Conservation (phyloP, 2,329 filamentous ascomycete genomes). For the Talaromyces islandicus region DNA sequence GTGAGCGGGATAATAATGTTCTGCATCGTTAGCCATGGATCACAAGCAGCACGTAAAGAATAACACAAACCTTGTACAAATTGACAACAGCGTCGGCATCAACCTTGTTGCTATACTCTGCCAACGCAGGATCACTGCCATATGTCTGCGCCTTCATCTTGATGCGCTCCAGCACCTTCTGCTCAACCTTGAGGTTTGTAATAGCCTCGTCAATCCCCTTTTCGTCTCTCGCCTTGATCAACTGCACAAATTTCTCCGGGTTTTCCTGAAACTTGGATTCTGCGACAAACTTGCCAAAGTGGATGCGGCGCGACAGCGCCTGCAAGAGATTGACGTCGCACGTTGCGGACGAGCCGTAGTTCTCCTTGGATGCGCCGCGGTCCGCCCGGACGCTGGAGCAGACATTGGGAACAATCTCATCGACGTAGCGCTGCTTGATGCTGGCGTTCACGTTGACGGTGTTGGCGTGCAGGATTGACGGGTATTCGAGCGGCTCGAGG, state of each 20-base stretch:
- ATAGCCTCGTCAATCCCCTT: conserved; percentile 83
- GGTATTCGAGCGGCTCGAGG: conserved; percentile 82
- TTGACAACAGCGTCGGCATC: conserved; percentile 83
- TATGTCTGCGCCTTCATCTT: conserved; percentile 88
- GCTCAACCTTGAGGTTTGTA: conserved; percentile 81
- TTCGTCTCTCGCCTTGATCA: conserved; percentile 77
- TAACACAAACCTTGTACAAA: conserved; percentile 63
- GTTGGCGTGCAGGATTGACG: conserved; percentile 79
- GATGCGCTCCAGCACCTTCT: conserved; percentile 82
- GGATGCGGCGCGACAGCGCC: conserved; percentile 81
- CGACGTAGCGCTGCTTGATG: conserved; percentile 80
- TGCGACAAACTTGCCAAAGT: conserved; percentile 98
- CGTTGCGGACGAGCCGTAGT: conserved; percentile 89
- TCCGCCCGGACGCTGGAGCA: conserved; percentile 72
- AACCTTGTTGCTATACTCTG: conserved; percentile 60
- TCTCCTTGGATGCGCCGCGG: conserved; percentile 79
- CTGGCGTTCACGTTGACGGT: conserved; percentile 82
- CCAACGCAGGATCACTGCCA: conserved; percentile 74
- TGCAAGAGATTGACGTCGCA: conserved; percentile 88
- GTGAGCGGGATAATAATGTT: conserved; percentile 90
- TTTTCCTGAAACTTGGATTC: conserved; percentile 91
- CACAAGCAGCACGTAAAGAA: not conserved
- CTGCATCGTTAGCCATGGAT: conserved; percentile 15
- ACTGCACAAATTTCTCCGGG: conserved; percentile 67
- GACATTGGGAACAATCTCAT: conserved; percentile 74